These are phyloP conservation scores for Alliaria petiolata DNA, from an alignment of 345 rosid species.

Conservation along the genomic window DNA sequence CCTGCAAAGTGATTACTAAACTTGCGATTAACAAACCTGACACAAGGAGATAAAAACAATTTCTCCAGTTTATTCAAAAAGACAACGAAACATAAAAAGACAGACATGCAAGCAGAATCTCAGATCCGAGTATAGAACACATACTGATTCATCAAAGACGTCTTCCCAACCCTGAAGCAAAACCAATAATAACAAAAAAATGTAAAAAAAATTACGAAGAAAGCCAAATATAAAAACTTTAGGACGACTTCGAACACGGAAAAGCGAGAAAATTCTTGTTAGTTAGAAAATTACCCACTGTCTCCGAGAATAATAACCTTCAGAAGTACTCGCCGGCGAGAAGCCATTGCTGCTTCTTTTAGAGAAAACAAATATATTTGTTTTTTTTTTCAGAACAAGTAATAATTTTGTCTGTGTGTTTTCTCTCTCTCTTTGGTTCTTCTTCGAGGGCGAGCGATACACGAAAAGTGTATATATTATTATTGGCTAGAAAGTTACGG, in stretches of 20 bases:
- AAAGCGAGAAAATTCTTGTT: background rate
- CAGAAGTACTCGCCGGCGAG: conserved; percentile 75
- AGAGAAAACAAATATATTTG: background rate
- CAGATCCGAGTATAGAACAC: conserved; percentile 20
- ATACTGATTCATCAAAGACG: conserved; percentile 92
- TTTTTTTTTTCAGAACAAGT: background rate
- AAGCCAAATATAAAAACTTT: background rate
- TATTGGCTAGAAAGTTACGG: background rate
- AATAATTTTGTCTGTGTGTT: background rate
- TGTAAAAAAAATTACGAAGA: background rate
- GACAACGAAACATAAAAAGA: background rate
- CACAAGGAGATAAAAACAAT: background rate
- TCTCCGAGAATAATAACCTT: conserved; percentile 91
- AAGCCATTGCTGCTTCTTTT: conserved; percentile 50
- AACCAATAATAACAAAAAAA: background rate
- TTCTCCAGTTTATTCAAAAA: background rate
- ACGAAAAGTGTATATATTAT: background rate
- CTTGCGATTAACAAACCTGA: conserved; percentile 83
- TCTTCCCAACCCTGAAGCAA: conserved; percentile 71
- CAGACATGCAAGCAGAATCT: background rate
- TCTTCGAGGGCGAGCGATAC: background rate
- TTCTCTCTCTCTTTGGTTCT: background rate
- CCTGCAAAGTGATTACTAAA: no score
- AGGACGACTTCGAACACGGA: background rate
- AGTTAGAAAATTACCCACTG: conserved; percentile 52